phyloP scores from a whole-genome alignment of 169 alveolate genomes.

The Cryptosporidium parvum region DNA sequence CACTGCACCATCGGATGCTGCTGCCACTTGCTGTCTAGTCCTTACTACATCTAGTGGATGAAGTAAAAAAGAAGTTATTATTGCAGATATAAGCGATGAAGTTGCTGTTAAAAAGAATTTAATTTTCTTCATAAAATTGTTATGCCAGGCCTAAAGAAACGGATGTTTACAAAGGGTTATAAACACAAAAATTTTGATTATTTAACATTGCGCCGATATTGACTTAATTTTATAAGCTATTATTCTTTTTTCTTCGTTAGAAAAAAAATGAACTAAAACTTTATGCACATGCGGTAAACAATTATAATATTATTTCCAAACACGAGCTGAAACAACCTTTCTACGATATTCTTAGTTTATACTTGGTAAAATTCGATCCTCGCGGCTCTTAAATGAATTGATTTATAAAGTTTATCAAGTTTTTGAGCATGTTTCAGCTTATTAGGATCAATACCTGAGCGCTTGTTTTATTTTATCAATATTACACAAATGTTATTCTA shows the following conservation, averaged over 20 bases:
- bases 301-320: background rate
- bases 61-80: constrained; percentile 35
- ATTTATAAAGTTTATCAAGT: too few relatives aligned
- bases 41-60: constrained; percentile 69
- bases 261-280: background rate
- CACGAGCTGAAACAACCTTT: background rate
- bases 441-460: background rate
- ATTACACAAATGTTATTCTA: background rate
- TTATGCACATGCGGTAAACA: background rate
- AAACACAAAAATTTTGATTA: background rate
- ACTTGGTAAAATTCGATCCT: too few relatives aligned
- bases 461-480: background rate
- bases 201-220: background rate
- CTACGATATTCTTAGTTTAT: too few relatives aligned
- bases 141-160: background rate
- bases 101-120: constrained; percentile 30
- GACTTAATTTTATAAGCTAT: background rate
- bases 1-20: constrained; percentile 62
- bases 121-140: background rate
- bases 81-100: constrained; percentile 43
- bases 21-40: constrained; percentile 68
- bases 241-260: constrained; percentile 6
- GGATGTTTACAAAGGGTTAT: background rate
- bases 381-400: too few relatives aligned
- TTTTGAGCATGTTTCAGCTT: background rate